phyloP scores from a whole-genome alignment of 2,329 filamentous ascomycete genomes.

The Sporothrix protearum region DNA sequence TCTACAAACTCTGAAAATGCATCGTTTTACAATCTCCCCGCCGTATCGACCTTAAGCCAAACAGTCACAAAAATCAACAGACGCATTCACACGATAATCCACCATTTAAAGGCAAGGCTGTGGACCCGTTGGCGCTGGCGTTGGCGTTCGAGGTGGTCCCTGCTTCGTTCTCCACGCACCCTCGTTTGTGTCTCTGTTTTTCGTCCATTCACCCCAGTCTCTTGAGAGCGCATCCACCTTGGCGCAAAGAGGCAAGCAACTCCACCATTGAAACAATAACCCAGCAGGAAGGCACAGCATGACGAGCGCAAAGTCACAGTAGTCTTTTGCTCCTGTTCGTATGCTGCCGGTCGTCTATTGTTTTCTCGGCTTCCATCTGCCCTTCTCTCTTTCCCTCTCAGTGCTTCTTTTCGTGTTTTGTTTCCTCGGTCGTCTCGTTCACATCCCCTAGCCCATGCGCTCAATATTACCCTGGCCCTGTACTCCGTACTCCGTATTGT shows the following conservation, averaged over 20 bases:
- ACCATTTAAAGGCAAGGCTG: conserved; percentile 8
- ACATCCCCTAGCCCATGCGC: background rate
- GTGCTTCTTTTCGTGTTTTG: background rate
- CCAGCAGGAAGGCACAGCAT: background rate
- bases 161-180: background rate
- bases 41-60: background rate
- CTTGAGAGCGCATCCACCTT: conserved; percentile 3
- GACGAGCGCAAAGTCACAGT: background rate
- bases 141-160: background rate
- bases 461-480: background rate
- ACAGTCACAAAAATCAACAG: background rate
- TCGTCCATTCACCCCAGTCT: background rate
- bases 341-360: background rate
- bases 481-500: no score
- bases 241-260: conserved; percentile 7
- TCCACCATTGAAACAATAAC: conserved; percentile 12
- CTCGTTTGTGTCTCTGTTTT: background rate
- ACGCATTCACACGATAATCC: background rate
- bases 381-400: background rate
- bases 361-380: background rate
- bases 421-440: background rate
- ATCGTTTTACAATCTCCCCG: background rate
- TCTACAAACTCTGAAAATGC: background rate
- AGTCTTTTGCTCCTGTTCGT: background rate
- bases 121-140: background rate